Base-by-base conservation (phyloP, 2,329 filamentous ascomycete species). In the Tolypocladium endophyticum region DNA sequence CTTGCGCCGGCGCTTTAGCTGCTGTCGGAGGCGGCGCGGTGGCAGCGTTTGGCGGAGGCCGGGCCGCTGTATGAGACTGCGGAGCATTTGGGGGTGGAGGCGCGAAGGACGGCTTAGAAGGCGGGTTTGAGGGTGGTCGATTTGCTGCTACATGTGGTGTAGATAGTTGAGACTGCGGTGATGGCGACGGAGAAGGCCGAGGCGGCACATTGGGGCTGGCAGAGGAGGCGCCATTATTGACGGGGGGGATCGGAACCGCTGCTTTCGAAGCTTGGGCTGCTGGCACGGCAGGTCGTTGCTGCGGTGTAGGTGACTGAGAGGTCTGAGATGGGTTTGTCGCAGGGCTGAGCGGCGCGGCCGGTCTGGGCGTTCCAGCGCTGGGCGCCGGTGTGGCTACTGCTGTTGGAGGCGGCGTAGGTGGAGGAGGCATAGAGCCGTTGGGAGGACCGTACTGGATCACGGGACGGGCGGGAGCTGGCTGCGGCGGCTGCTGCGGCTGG, bases 391-490 rank as follows among this genome's bases (percentile, higher is more conserved):
- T 64, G 38, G 64, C 64, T 25, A 61, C 60, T 28, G 70, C 57
- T 25, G 67, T 63, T 11, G 72, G 65, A 39, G 68, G 68, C 8
- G 76, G 73, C 16, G 73, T 72, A 20, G 74, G 72, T 16, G 79
- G 78, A 59, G 81, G 80, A 50, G 83, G 83, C 82, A 87, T 84
- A 36, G 77, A 71, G 45, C 84, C 84, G 61, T 84, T 84, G 2
- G 84, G 83, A 47, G 85, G 85, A 0, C 85, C 85, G 67, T 87
- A 88, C 66, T 87, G 85, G 59, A 87, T 74, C 43, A 87, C 79
- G 3, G 85, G 85, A 52, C 85, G 80, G 59, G 66, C 56, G 61
- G 64, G 65, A 64, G 64, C 45, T 14, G 61, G 56, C 47, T 61
- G 67, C 28, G 38, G 60, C 16, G 35, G 55, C 38, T 41, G 47